A percentile compares a stretch with the other conserved stretches of the same genome.
phyloP scores from a whole-genome alignment of 2,329 filamentous ascomycete genomes.

The Cordyceps javanica region DNA sequence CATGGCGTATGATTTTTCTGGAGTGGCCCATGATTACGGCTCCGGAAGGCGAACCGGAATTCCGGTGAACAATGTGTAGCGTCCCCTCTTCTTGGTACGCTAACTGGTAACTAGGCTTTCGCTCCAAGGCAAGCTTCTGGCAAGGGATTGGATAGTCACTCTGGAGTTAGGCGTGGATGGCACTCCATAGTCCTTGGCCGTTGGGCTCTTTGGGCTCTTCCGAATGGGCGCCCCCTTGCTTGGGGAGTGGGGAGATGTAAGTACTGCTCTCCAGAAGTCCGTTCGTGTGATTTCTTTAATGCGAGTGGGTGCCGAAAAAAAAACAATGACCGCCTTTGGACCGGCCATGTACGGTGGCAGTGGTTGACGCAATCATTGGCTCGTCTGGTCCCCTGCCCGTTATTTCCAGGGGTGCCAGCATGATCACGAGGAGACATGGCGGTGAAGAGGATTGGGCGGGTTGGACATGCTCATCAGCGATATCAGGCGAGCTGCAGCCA shows the following conservation, averaged over 20 bases:
- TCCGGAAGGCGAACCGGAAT: constrained; percentile 4
- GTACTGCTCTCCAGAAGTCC: neutral
- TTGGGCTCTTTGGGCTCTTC: neutral
- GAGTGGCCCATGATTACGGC: neutral
- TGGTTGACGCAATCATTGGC: neutral
- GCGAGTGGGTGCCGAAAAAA: neutral
- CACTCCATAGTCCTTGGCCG: neutral
- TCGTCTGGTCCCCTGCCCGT: neutral
- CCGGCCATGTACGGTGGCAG: no score
- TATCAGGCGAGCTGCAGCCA: neutral
- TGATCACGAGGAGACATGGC: constrained; percentile 7
- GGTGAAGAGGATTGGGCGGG: neutral
- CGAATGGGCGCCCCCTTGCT: no score
- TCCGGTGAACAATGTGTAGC: constrained; percentile 3
- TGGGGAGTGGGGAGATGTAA: neutral
- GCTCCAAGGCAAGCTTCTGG: neutral
- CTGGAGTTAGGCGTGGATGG: neutral
- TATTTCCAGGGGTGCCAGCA: neutral
- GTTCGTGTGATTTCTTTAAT: neutral
- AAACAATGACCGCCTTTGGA: no score
- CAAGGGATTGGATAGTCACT: neutral
- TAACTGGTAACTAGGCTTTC: neutral
- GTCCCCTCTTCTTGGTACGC: neutral
- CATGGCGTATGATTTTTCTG: constrained; percentile 3
- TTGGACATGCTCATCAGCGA: neutral